phyloP scores from a whole-genome alignment of 306 rosid species.

The Quercus agrifolia region DNA sequence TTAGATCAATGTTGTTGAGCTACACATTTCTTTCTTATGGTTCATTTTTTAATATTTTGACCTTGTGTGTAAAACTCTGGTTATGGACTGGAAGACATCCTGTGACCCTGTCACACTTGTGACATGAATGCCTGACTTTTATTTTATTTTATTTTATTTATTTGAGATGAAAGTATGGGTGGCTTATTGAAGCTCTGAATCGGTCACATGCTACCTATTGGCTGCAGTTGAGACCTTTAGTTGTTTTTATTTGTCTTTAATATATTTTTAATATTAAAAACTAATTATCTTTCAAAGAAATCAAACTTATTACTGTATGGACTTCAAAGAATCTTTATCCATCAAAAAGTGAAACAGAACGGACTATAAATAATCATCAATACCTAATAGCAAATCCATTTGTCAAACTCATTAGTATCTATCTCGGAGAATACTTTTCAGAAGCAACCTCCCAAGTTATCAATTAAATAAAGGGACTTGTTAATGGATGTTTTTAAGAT shows the following conservation, averaged over 20 bases:
- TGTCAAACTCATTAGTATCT: neutral
- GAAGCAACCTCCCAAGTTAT: neutral
- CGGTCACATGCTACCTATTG: no score
- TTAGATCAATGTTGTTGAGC: neutral
- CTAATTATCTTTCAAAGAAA: neutral
- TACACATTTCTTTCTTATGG: neutral
- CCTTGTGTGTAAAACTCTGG: neutral
- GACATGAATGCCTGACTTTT: neutral
- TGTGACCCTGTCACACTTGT: neutral
- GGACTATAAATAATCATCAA: neutral
- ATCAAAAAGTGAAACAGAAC: neutral
- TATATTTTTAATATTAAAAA: neutral
- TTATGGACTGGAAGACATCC: no score
- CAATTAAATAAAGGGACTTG: no score
- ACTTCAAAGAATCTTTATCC: neutral
- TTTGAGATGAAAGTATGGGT: no score
- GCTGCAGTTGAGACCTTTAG: no score
- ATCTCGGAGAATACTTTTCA: neutral
- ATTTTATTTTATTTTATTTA: neutral
- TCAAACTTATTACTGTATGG: neutral
- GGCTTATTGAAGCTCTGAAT: no score
- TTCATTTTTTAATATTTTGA: neutral
- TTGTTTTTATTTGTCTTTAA: neutral
- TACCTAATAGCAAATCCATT: neutral
- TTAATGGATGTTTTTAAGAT: accelerated